Percentiles rank a stretch among this genome's conserved stretches.
phyloP scores from a whole-genome alignment of 495 filamentous ascomycete species.

The Neurospora sublineolata region DNA sequence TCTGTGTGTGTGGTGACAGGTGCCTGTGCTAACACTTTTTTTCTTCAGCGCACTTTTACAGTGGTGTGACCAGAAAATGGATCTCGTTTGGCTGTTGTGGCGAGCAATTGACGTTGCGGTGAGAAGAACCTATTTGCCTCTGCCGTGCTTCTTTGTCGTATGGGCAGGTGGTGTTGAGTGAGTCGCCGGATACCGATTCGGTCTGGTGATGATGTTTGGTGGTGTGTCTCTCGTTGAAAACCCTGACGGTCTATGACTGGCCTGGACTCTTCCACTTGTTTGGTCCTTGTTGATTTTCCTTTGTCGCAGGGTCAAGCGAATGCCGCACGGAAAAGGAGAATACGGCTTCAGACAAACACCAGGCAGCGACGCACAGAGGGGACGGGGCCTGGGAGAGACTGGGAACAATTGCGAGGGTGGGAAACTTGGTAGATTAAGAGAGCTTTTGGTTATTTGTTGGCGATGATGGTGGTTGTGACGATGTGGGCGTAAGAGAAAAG shows the following conservation, averaged over 20 bases:
- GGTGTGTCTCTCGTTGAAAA: constrained; percentile 3
- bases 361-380: neutral
- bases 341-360: neutral
- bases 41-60: neutral
- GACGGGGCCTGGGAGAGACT: neutral
- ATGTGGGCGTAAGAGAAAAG: neutral
- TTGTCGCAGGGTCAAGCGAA: neutral
- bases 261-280: neutral
- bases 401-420: neutral
- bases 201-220: constrained; percentile 1
- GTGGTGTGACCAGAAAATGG: constrained; percentile 29
- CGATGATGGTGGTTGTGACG: neutral
- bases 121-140: neutral
- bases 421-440: neutral
- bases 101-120: neutral
- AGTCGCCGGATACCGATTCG: neutral
- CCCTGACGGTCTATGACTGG: neutral
- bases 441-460: neutral
- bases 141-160: neutral
- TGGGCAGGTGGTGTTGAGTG: neutral
- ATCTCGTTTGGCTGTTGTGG: constrained; percentile 6
- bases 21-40: neutral
- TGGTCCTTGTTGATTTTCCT: neutral
- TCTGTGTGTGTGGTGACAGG: neutral
- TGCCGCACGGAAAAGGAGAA: neutral